phyloP scores from a whole-genome alignment of 495 filamentous ascomycete species.

The Durotheca rogersii region DNA sequence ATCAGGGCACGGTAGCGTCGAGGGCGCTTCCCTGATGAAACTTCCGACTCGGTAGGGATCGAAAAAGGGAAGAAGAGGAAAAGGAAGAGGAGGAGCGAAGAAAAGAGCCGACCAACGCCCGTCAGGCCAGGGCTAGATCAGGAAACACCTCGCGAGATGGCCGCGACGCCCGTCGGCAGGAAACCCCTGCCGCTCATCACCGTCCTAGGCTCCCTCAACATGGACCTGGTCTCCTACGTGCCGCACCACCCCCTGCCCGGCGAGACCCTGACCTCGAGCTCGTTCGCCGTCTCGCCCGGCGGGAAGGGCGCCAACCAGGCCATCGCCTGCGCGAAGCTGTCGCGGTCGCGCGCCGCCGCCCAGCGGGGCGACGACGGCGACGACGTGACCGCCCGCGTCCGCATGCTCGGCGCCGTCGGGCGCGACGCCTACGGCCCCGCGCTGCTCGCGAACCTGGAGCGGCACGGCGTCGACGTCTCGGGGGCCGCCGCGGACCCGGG shows the following conservation, averaged over 20 bases:
- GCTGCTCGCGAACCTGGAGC: constrained; percentile 52
- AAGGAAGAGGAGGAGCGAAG: background rate
- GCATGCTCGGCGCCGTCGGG: constrained; percentile 85
- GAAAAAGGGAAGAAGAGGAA: too few species aligned
- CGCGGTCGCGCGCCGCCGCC: constrained; percentile 29
- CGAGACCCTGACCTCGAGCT: constrained; percentile 81
- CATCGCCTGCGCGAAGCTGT: constrained; percentile 65
- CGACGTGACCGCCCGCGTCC: constrained; percentile 57
- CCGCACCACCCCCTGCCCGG: constrained; percentile 78
- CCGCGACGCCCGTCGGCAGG: constrained; percentile 34
- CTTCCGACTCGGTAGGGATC: too few species aligned
- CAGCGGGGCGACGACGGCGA: constrained; percentile 29
- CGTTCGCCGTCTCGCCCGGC: constrained; percentile 76
- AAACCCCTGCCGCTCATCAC: constrained; percentile 54
- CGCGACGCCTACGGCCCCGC: constrained; percentile 60
- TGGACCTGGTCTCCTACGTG: constrained; percentile 84
- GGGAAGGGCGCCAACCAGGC: constrained; percentile 98
- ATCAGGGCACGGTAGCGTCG: too few species aligned
- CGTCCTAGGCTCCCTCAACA: constrained; percentile 90
- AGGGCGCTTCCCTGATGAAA: too few species aligned
- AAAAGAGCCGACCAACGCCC: too few species aligned
- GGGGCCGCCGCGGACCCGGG: constrained; percentile 51
- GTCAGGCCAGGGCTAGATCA: too few species aligned
- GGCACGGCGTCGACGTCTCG: constrained; percentile 63
- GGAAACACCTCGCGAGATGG: too few species aligned